phyloP scores from a whole-genome alignment of 371 early-diverging fungal genomes.

The Fennellomyces sp. region DNA sequence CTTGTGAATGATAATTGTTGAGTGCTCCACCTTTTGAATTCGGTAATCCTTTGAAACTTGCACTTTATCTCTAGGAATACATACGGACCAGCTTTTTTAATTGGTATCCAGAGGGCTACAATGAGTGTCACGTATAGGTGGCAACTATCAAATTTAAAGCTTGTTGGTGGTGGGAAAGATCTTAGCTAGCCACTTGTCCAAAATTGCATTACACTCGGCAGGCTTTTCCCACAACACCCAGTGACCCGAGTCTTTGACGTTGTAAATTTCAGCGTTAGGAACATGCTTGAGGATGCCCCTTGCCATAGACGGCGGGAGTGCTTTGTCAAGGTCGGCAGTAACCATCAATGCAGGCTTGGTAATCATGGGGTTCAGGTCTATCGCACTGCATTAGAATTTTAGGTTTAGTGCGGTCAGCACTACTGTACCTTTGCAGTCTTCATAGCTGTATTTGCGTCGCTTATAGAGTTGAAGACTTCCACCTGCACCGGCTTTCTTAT shows the following conservation, averaged over 20 bases:
- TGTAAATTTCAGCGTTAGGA: slow-evolving; percentile 35
- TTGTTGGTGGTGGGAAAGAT: slow-evolving; percentile 8
- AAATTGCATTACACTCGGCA: slow-evolving; percentile 29
- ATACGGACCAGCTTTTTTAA: too few species aligned
- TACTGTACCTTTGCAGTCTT: slow-evolving; percentile 43
- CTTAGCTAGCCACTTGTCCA: slow-evolving; percentile 33
- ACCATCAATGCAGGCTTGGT: slow-evolving; percentile 45
- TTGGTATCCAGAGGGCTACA: too few species aligned
- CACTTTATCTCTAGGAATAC: too few species aligned
- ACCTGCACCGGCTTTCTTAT: slow-evolving; percentile 31
- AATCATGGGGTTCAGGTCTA: slow-evolving; percentile 37
- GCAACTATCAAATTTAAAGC: not conserved
- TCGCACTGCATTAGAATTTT: too few species aligned
- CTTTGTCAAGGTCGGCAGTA: slow-evolving; percentile 36
- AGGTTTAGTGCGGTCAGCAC: not conserved
- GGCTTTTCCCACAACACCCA: slow-evolving; percentile 56
- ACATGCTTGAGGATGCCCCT: slow-evolving; percentile 29
- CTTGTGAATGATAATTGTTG: too few species aligned
- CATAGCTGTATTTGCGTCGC: slow-evolving; percentile 37
- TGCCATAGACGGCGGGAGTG: slow-evolving; percentile 47
- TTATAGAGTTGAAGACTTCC: slow-evolving; percentile 53
- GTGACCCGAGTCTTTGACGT: slow-evolving; percentile 41
- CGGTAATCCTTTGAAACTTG: too few species aligned
- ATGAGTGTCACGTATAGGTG: too few species aligned
- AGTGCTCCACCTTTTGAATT: too few species aligned